These are phyloP conservation scores for Myriosclerotinia duriaeana DNA, from an alignment of 2,329 filamentous ascomycete genomes.

Conservation along the genomic window DNA sequence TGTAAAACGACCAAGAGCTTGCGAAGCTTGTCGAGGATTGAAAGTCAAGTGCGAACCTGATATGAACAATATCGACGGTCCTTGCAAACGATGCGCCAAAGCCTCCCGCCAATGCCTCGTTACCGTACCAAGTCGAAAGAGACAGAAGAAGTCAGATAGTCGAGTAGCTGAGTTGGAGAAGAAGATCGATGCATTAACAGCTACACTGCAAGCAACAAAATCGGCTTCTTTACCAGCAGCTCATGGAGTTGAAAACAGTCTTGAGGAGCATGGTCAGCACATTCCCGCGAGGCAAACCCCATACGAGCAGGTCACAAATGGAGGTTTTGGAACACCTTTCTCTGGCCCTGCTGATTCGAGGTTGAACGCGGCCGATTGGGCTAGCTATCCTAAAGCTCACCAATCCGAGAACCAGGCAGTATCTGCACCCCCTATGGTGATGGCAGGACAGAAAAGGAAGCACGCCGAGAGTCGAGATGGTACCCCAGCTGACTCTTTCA, in stretches of 20 bases:
- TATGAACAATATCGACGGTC: slow-evolving; percentile 39
- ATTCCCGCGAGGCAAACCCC: slow-evolving; percentile 29
- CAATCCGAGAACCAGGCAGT: slow-evolving; percentile 32
- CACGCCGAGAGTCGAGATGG: slow-evolving; percentile 34
- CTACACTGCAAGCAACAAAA: slow-evolving; percentile 41
- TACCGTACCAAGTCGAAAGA: slow-evolving; percentile 45
- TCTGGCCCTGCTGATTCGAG: slow-evolving; percentile 30
- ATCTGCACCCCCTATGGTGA: slow-evolving; percentile 39
- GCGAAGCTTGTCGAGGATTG: slow-evolving; percentile 45
- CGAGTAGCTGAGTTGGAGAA: slow-evolving; percentile 47
- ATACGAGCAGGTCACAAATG: slow-evolving; percentile 41
- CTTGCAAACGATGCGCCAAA: slow-evolving; percentile 45
- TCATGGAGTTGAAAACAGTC: slow-evolving; percentile 24
- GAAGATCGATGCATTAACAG: slow-evolving; percentile 46
- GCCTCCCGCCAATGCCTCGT: slow-evolving; percentile 44
- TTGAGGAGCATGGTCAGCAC: slow-evolving; percentile 20
- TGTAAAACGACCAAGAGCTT: slow-evolving; percentile 43
- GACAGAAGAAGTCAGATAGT: slow-evolving; percentile 48
- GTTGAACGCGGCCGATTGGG: slow-evolving; percentile 32
- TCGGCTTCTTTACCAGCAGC: slow-evolving; percentile 25
- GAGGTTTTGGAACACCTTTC: slow-evolving; percentile 34
- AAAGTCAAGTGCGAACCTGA: slow-evolving; percentile 47
- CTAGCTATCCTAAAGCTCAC: slow-evolving; percentile 34
- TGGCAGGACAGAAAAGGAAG: slow-evolving; percentile 42
- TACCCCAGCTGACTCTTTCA: slow-evolving; percentile 19